Conservation (phyloP, 2,329 filamentous ascomycete genomes). For the Venturia pyrina region DNA sequence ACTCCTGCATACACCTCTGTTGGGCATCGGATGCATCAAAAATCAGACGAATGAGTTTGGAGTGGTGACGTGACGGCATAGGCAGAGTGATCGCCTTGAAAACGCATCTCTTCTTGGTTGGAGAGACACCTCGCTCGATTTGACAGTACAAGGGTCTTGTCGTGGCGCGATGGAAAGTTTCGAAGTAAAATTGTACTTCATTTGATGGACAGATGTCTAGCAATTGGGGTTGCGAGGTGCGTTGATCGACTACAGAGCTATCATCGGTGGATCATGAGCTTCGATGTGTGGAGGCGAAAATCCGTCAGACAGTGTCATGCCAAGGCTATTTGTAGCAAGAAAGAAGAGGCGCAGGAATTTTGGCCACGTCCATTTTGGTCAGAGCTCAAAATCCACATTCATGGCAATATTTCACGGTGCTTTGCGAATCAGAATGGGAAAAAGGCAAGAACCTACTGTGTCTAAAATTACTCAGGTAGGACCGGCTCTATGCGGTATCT, state of each 20-base stretch:
- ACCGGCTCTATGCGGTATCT: too few relatives aligned
- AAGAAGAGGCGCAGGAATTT: background rate
- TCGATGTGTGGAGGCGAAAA: background rate
- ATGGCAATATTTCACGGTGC: background rate
- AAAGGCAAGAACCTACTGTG: too few relatives aligned
- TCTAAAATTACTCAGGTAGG: too few relatives aligned
- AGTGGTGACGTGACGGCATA: too few relatives aligned
- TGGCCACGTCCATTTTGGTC: background rate
- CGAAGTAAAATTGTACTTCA: too few relatives aligned
- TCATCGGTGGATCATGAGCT: background rate
- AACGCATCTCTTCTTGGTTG: too few relatives aligned
- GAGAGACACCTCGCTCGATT: background rate
- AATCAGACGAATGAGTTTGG: too few relatives aligned
- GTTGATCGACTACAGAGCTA: background rate
- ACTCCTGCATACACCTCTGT: too few relatives aligned
- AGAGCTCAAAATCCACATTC: background rate
- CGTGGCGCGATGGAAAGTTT: background rate
- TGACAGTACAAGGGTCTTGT: background rate
- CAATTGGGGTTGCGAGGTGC: background rate
- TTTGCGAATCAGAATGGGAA: background rate
- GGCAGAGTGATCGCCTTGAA: too few relatives aligned
- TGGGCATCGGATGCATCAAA: too few relatives aligned
- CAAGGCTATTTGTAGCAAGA: background rate
- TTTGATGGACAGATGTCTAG: background rate
- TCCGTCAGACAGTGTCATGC: background rate